These are phyloP conservation scores for Tarenaya hassleriana DNA, from an alignment of 345 rosid genomes.

Conservation along the genomic window DNA sequence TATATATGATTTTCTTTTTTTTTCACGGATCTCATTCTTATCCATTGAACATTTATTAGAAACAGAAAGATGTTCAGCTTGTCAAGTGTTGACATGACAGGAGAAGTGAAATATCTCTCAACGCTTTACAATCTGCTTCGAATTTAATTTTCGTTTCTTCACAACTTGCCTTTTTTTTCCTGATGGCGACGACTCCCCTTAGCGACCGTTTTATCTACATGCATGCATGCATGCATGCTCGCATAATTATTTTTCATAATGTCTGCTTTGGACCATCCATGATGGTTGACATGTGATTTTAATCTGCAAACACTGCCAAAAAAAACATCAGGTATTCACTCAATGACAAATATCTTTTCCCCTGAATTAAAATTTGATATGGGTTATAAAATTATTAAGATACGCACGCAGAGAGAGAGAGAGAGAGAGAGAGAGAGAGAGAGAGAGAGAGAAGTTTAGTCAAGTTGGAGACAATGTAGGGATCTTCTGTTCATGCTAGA, in stretches of 20 bases:
- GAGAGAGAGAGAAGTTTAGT: constrained; percentile 23
- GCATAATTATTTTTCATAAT: too few species aligned
- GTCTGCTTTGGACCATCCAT: too few species aligned
- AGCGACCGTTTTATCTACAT: constrained; percentile 9
- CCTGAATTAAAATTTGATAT: too few species aligned
- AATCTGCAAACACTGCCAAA: too few species aligned
- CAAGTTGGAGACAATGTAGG: constrained; percentile 29
- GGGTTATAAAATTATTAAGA: neutral
- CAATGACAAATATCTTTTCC: too few species aligned
- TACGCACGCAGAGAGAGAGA: neutral
- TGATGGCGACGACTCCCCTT: constrained; percentile 15
- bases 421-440: too few species aligned
- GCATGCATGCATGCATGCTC: neutral
- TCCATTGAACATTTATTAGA: constrained; percentile 28
- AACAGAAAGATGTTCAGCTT: constrained; percentile 22
- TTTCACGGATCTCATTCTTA: constrained; percentile 19
- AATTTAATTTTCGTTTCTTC: too few species aligned
- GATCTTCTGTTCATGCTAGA: constrained; percentile 26
- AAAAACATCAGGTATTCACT: too few species aligned
- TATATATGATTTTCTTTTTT: constrained; percentile 18
- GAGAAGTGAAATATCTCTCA: neutral
- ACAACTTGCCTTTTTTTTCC: constrained; percentile 1
- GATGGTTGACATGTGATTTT: too few species aligned
- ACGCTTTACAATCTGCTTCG: neutral
- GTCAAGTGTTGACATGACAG: constrained; percentile 28